Evolutionary conservation across 2,329 filamentous ascomycete species (phyloP), one percentile per base, ranked within the genome.

Genomic region (Aspergillus sp.): DNA sequence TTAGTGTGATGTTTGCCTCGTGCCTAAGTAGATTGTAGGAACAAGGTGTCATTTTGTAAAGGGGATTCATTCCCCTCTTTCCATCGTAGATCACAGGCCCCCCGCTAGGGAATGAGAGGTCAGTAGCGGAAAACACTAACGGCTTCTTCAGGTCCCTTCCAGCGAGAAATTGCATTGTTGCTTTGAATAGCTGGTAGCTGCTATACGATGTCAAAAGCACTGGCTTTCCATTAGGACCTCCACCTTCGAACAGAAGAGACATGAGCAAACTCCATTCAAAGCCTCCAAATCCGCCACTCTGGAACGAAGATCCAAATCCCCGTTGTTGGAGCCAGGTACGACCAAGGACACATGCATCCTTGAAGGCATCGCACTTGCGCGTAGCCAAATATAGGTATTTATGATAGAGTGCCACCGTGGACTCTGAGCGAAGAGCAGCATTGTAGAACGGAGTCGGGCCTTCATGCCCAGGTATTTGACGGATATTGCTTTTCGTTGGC

Each of bases 151-250:
- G 72, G 57, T 95, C 84, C 32, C 80, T 84, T 1, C 80, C 78
- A 1, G 86, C 82, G 12, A 98, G 72, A 53, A 91, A 93, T 61
- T 96, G 91, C n/a, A 98, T 72, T 1, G 85, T 83, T 3, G 89
- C 90, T 67, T 96, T 97, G 77, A 98, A 96, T 36, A 97, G 76
- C 66, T 97, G 91, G 26, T 91, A 93, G 66, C 86, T 86, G 70
- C 86, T 95, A 57, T 95, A 86, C 6, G 88, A 88, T 5, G 81
- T 75, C 5, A 90, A 89, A 11, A 97, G 75, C 5, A 88, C 70
- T 2, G 85, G 77, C 50, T 82, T 79, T 2, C 86, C 86, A 47
- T 83, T 84, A 6, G 81, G 78, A 6, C 83, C 85, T 27, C 88
- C 88, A n/a, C 80, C 81, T 63, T 89, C 83, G 34, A 97, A 74